Evolutionary conservation across 768 basidiomycete species (phyloP).

Genomic region (Rickenella mellea): DNA sequence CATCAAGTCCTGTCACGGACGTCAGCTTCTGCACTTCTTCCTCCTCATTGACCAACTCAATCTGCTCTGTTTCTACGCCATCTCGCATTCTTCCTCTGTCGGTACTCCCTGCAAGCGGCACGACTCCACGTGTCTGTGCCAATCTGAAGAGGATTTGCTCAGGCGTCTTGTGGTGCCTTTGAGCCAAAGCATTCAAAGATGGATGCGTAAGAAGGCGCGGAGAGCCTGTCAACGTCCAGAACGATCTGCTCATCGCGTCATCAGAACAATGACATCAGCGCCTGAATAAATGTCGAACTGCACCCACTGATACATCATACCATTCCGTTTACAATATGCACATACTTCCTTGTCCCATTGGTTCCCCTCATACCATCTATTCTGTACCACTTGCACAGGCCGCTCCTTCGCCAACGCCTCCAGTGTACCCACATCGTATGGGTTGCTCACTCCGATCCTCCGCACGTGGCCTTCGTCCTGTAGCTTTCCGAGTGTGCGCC

Average conservation of each 20-base stretch:
- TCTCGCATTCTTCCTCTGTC: conserved; percentile 59
- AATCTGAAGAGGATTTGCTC: conserved; percentile 63
- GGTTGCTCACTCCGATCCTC: conserved; percentile 69
- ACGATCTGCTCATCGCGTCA: conserved; percentile 44
- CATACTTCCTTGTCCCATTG: conserved; percentile 62
- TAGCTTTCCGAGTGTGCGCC: conserved; percentile 48
- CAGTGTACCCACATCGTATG: conserved; percentile 54
- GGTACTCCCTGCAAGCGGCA: conserved; percentile 70
- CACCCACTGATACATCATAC: conserved; percentile 63
- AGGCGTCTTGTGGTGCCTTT: conserved; percentile 40
- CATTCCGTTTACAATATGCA: conserved; percentile 51
- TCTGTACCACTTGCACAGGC: conserved; percentile 69
- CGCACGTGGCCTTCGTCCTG: conserved; percentile 57
- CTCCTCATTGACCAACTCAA: conserved; percentile 24
- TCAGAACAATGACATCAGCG: background rate
- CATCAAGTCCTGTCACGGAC: conserved; percentile 2
- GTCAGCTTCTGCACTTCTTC: conserved; percentile 20
- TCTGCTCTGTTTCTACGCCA: conserved; percentile 37
- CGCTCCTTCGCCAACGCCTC: conserved; percentile 40
- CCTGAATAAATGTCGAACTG: background rate
- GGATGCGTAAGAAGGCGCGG: conserved; percentile 49
- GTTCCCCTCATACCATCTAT: conserved; percentile 79
- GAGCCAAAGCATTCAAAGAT: conserved; percentile 32
- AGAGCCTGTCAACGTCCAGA: conserved; percentile 83
- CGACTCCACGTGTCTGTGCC: conserved; percentile 55